Evolutionary conservation across 495 filamentous ascomycete species (phyloP).

Genomic region (Neurospora sp.): DNA sequence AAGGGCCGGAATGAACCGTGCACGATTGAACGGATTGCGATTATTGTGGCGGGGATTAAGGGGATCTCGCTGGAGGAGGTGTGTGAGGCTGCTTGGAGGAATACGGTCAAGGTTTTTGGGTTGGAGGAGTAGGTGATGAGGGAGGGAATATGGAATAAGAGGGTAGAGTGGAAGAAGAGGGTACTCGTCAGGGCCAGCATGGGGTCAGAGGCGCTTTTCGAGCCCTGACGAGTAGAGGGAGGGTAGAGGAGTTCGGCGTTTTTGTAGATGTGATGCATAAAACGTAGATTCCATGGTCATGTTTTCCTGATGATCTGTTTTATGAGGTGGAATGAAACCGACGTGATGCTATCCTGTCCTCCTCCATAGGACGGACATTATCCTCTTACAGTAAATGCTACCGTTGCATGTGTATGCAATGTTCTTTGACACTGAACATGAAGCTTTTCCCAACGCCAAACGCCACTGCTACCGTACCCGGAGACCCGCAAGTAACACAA

Average conservation of each 20-base stretch:
- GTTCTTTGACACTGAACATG: too few species aligned
- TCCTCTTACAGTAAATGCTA: too few species aligned
- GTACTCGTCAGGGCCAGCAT: too few species aligned
- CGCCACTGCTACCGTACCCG: background rate
- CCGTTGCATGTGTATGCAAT: too few species aligned
- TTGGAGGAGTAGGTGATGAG: constrained; percentile 39
- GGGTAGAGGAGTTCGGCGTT: constrained; percentile 7
- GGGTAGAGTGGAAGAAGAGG: background rate
- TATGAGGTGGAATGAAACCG: background rate
- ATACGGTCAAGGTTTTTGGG: constrained; percentile 72
- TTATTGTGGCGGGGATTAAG: constrained; percentile 77
- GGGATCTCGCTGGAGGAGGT: constrained; percentile 69
- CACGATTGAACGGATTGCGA: constrained; percentile 73
- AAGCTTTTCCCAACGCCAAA: background rate
- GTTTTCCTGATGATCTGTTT: background rate
- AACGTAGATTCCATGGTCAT: background rate
- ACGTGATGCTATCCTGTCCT: too few species aligned
- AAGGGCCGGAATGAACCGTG: constrained; percentile 90
- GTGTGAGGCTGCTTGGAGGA: constrained; percentile 77
- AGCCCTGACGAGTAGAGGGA: too few species aligned
- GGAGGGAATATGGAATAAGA: background rate
- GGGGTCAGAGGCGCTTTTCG: too few species aligned
- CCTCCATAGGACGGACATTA: too few species aligned
- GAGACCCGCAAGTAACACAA: background rate
- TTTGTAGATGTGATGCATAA: constrained; percentile 4